Evolutionary conservation across 176 grass and related monocot species (phyloP), one percentile per base, ranked within the genome.

Genomic region (Raddia guianensis): DNA sequence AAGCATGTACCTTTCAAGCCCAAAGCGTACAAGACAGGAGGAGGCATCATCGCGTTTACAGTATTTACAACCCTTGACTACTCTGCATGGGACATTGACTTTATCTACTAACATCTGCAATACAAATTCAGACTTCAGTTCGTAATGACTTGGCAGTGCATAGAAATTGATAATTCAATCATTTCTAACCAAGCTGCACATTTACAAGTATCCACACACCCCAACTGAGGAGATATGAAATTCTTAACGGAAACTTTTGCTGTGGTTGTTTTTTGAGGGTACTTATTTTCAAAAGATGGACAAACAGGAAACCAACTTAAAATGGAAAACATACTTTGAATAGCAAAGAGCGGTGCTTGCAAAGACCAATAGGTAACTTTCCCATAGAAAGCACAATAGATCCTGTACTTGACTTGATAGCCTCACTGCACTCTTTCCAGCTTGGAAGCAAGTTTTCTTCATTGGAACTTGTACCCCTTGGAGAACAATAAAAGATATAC

Each of bases 1-100:
- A 70, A 35, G 13, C 18, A 65, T 19, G 49, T 83, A 98, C 92
- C 95, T 94, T 93, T 98, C 95, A 76, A 89, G 88, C 53, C 90
- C 90, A 79, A 98, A 93, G n/a, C 90, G 90, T 62, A 98, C 88
- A 2, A 98, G 89, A 70, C 95, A 98, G 35, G 95, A 98, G 70
- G 92, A 84, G 60, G 90, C 95, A 49, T 95, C 90, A 55, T 98
- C 88, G 86, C 77, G 81, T 86, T 89, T 95, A 68, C 95, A 98
- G 75, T 93, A 98, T 87, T 86, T 95, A 67, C 95, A 98, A 3
- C 95, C 95, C 68, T 98, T 98, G 49, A 91, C 95, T 79, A 98
- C 79, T 91, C 95, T 91, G 70, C 95, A 98, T 37, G 92, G 95
- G 78, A 98, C 57, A 69, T 84, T 98, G 60, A 98, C 86, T 58